phyloP scores from a whole-genome alignment of 352 stramenopile species.

The Pythium grandisporangium region DNA sequence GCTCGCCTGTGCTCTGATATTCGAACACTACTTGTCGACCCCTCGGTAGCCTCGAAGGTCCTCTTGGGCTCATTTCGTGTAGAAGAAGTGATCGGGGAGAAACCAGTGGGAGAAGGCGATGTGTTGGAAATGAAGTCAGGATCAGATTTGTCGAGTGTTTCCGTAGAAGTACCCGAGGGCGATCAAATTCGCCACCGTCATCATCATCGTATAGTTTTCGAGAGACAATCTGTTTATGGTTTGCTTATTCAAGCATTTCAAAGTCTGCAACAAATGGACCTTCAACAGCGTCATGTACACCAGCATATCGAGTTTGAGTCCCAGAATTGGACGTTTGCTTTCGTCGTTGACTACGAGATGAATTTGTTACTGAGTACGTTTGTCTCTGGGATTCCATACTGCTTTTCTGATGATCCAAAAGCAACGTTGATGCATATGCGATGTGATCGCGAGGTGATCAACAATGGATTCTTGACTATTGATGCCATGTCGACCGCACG shows the following conservation, averaged over 20 bases:
- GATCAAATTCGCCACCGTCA: too few relatives aligned
- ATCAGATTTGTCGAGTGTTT: too few relatives aligned
- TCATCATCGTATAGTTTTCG: too few relatives aligned
- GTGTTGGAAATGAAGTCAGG: too few relatives aligned
- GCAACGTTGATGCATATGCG: background rate
- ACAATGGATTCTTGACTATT: too few relatives aligned
- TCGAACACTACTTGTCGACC: constrained; percentile 65
- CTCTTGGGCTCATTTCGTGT: constrained; percentile 62
- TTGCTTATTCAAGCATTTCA: constrained; percentile 52
- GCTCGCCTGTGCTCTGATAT: constrained; percentile 73
- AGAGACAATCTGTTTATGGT: constrained; percentile 41
- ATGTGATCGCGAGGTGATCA: background rate
- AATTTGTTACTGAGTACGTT: constrained; percentile 69
- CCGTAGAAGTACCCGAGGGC: too few relatives aligned
- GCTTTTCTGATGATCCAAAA: constrained; percentile 24
- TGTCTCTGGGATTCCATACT: constrained; percentile 41
- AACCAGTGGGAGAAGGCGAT: constrained; percentile 7
- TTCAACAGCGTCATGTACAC: constrained; percentile 54
- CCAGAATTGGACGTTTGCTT: constrained; percentile 76
- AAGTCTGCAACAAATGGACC: constrained; percentile 73
- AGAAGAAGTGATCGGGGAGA: constrained; percentile 13
- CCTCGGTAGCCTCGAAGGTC: constrained; percentile 40
- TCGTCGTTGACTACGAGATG: constrained; percentile 77
- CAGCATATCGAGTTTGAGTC: constrained; percentile 80
- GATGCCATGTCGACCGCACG: constrained; percentile 22